Conservation (phyloP, 2,329 filamentous ascomycete genomes). For the Sclerotiophoma versabilis region DNA sequence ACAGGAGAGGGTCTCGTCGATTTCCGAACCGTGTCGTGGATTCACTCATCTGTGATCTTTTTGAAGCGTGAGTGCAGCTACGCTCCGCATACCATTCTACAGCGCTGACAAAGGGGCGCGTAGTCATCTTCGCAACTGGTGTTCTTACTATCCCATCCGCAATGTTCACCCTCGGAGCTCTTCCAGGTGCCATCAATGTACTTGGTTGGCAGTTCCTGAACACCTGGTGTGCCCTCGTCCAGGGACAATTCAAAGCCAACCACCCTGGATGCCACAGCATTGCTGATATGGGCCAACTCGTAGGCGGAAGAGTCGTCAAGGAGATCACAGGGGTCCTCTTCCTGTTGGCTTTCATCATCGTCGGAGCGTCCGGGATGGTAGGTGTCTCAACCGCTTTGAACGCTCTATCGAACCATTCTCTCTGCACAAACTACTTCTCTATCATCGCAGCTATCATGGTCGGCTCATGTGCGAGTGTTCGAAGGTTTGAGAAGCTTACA, state of each 20-base stretch:
- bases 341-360: constrained; percentile 65
- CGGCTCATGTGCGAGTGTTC: constrained; percentile 59
- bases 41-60: constrained; percentile 60
- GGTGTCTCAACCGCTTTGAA: constrained; percentile 67
- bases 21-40: constrained; percentile 63
- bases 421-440: constrained; percentile 67
- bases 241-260: constrained; percentile 60
- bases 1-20: constrained; percentile 56
- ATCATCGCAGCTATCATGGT: constrained; percentile 63
- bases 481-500: constrained; percentile 67
- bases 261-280: constrained; percentile 62
- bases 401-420: constrained; percentile 64
- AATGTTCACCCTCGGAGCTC: constrained; percentile 57
- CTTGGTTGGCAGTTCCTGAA: constrained; percentile 59
- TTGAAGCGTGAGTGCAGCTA: constrained; percentile 50
- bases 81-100: too few relatives aligned
- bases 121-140: constrained; percentile 58
- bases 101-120: not conserved
- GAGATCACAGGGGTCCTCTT: constrained; percentile 64
- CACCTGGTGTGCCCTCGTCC: constrained; percentile 58
- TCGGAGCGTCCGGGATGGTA: constrained; percentile 65
- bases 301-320: constrained; percentile 60
- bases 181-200: constrained; percentile 57
- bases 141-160: constrained; percentile 59
- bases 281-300: constrained; percentile 65